Evolutionary conservation across 495 filamentous ascomycete genomes (phyloP), one percentile per base, ranked within the genome.

Genomic region (Diplogelasinospora grovesii): DNA sequence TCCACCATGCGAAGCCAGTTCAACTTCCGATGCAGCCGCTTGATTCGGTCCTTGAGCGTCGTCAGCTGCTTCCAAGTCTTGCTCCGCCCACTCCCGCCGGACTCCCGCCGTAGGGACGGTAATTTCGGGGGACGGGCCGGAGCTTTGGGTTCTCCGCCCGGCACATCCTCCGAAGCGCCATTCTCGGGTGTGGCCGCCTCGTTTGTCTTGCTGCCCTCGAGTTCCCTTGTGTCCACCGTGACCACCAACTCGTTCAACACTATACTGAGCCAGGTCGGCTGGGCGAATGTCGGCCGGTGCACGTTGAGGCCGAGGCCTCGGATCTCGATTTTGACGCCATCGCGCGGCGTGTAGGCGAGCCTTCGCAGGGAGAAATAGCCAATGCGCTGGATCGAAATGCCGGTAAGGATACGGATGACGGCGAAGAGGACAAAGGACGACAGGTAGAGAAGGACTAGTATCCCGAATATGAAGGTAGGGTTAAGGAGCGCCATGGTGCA

Each of bases 201-300:
- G 29, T 27, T 46, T 24, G 45, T 52, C 53, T 58, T 70, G 29
- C 55, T 60, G 45, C 57, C 57, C 59, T 81, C 59, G 56, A 90
- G 57, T 22, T 72, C 68, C 34, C 76, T 72, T 34, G 86, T 63
- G 59, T 97, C 86, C 18, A 96, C 56, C 0, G 85, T 89, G n/a
- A 97, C 70, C 30, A 76, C 83, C 24, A 95, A 63, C 45, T 95
- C 89, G 41, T 78, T 82, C 35, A 97, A 64, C 16, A 88, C 84
- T 24, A 99, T 70, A 52, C 87, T 95, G 45, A 96, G 65, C 92
- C 92, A 99, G 62, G 93, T 96, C 34, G 92, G 89, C 59, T 96
- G 89, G 14, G 89, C 85, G 59, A 97, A 97, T 11, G 92, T 95
- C 6, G 92, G 90, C 7, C 88, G 80, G 61, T 97, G 92, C 47